A percentile compares a stretch with the other conserved stretches of the same genome.
Evolutionary conservation across 257 asterid genomes (phyloP).

Genomic region (Cruciata laevipes): DNA sequence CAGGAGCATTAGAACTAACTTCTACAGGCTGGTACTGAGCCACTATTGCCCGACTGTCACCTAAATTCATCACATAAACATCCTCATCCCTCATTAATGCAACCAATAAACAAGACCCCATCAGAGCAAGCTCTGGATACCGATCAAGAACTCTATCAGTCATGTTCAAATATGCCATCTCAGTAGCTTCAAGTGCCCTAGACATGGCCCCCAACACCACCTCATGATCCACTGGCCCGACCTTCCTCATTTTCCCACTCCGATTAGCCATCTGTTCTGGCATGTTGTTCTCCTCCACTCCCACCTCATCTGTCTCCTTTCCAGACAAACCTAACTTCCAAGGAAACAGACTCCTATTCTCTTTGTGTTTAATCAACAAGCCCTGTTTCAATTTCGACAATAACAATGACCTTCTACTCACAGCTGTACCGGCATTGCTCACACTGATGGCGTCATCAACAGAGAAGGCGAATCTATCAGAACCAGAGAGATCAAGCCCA

Average conservation of each 20-base stretch:
- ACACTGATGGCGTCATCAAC: conserved; percentile 88
- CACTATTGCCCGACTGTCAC: conserved; percentile 95
- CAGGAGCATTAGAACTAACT: conserved; percentile 29
- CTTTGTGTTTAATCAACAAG: conserved; percentile 65
- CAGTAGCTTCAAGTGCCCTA: conserved; percentile 81
- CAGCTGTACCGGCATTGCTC: conserved; percentile 70
- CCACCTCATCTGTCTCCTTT: conserved; percentile 45
- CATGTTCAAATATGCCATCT: conserved; percentile 76
- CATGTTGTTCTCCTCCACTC: conserved; percentile 37
- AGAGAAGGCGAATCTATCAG: conserved; percentile 90
- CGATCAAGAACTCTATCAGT: conserved; percentile 88
- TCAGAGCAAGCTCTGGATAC: conserved; percentile 91
- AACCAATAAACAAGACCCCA: conserved; percentile 95
- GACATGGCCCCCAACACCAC: conserved; percentile 84
- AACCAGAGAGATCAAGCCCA: conserved; percentile 94
- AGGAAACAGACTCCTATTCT: conserved; percentile 54
- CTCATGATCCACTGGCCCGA: conserved; percentile 71
- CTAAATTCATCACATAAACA: conserved; percentile 93
- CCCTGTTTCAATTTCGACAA: conserved; percentile 76
- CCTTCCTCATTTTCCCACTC: conserved; percentile 54
- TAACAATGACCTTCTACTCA: conserved; percentile 66
- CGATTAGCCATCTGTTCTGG: conserved; percentile 39
- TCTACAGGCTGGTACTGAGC: conserved; percentile 65
- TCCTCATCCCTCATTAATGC: conserved; percentile 97
- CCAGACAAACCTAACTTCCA: conserved; percentile 85